phyloP scores from a whole-genome alignment of 2,329 filamentous ascomycete species.

The Arthrobotrys conoides region DNA sequence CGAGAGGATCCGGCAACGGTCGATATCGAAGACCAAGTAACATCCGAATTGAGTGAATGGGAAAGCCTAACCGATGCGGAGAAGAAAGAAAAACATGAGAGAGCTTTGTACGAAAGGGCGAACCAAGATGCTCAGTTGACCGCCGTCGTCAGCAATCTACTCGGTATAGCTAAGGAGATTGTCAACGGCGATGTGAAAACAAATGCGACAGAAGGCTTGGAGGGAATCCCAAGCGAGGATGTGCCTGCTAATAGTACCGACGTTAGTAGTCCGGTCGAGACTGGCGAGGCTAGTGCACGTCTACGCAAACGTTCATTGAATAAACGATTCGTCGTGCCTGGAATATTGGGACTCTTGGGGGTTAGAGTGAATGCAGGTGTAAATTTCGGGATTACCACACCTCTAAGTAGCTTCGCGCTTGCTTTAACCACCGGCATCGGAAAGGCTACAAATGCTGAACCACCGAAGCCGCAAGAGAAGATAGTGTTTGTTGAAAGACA shows the following conservation, averaged over 20 bases:
- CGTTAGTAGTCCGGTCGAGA: background rate
- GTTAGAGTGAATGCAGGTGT: background rate
- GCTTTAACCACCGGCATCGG: background rate
- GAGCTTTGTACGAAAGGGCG: background rate
- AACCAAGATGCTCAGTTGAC: slow-evolving; percentile 20
- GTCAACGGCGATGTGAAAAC: slow-evolving; percentile 19
- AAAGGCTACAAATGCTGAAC: slow-evolving; percentile 17
- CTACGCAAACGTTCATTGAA: slow-evolving; percentile 20
- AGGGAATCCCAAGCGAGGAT: background rate
- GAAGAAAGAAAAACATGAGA: background rate
- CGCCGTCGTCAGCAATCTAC: slow-evolving; percentile 17
- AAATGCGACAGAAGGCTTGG: slow-evolving; percentile 14
- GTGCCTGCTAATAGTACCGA: background rate
- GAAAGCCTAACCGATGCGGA: background rate
- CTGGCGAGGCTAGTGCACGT: background rate
- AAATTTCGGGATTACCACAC: background rate
- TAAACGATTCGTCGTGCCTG: slow-evolving; percentile 31
- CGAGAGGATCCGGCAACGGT: slow-evolving; percentile 18
- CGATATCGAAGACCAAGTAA: slow-evolving; percentile 1
- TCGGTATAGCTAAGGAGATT: background rate
- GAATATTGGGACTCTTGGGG: slow-evolving; percentile 15
- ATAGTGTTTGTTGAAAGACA: slow-evolving; percentile 14
- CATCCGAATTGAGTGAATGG: slow-evolving; percentile 7
- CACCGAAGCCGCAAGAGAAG: slow-evolving; percentile 10
- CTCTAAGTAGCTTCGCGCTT: background rate